Base-by-base conservation (phyloP, 2,329 filamentous ascomycete species). In the Sporothrix dimorphospora region DNA sequence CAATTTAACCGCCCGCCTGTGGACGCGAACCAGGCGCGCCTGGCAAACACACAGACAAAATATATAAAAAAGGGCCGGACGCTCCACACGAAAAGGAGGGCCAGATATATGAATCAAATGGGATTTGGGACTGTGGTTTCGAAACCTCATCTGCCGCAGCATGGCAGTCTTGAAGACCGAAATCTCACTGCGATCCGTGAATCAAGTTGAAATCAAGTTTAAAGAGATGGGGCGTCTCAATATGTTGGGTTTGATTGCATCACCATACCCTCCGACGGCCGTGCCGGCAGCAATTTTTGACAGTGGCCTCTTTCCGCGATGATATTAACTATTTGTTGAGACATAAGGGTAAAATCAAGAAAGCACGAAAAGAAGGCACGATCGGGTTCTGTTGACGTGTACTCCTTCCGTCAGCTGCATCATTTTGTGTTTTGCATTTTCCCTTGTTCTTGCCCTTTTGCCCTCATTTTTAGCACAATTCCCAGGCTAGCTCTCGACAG, bases 121-220 rank as follows among this genome's bases (percentile, higher is more conserved):
- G 34, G 34, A 21, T 24, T 19, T 61, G 57, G 5, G 19, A 61
- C 16, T 42, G 12, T 12, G 19, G 16, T n/a, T 42, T 24, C 34
- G 57, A 61, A 42, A 42, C 34, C 19, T 42, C 34, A 61, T 61
- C 57, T 61, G 57, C 57, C 30, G 57, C 34, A 42, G 19, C 59
- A 21, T 24, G n/a, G n/a, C n/a, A n/a, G 38, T 61, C 27, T 3
- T 38, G 21, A 9, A 63, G 16, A 16, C 30, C 16, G 12, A 2
- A 24, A 57, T 34, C 4, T 19, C 27, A 34, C 12, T 11, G 7
- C 27, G 16, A 34, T 27, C 27, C 14, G 27, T 34, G 19, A 34
- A 34, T 57, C 27, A 27, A 19, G 53, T 19, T 14, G n/a, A 34
- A 57, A 19, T 27, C n/a, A n/a, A n/a, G n/a, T n/a, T n/a, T n/a